Evolutionary conservation across 768 basidiomycete genomes (phyloP).

Genomic region (Tricholomella constricta): DNA sequence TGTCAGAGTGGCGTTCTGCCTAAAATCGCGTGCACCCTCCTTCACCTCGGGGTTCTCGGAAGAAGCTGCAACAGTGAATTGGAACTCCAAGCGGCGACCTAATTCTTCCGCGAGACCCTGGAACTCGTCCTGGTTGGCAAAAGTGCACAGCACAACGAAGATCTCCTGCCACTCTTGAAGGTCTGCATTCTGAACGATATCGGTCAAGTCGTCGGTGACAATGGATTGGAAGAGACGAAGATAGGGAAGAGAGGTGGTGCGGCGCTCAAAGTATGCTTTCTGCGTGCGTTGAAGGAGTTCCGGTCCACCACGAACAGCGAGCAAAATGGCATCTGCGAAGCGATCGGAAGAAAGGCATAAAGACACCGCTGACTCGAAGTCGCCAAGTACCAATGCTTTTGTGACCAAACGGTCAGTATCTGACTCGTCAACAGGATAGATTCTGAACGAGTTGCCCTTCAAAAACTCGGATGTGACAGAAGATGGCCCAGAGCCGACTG

Average conservation of each 20-base stretch:
- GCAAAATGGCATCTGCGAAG: slow-evolving; percentile 92
- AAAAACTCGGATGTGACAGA: slow-evolving; percentile 73
- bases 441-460: slow-evolving; percentile 85
- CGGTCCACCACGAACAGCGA: slow-evolving; percentile 88
- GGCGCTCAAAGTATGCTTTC: slow-evolving; percentile 88
- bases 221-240: slow-evolving; percentile 94
- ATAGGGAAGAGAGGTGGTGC: slow-evolving; percentile 77
- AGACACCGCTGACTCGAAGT: slow-evolving; percentile 90
- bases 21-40: slow-evolving; percentile 49
- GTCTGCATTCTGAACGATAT: slow-evolving; percentile 96
- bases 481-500: slow-evolving; percentile 87
- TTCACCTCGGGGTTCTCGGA: slow-evolving; percentile 46
- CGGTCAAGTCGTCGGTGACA: slow-evolving; percentile 87
- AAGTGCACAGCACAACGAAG: slow-evolving; percentile 95
- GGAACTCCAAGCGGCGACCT: slow-evolving; percentile 87
- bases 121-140: slow-evolving; percentile 85
- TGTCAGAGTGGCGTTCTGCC: slow-evolving; percentile 89
- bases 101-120: slow-evolving; percentile 87
- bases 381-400: slow-evolving; percentile 93
- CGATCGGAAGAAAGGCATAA: slow-evolving; percentile 87
- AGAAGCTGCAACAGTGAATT: slow-evolving; percentile 60
- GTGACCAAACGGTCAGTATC: slow-evolving; percentile 89
- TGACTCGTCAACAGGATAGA: slow-evolving; percentile 85
- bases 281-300: slow-evolving; percentile 88
- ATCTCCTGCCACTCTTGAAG: slow-evolving; percentile 94